Evolutionary conservation across 495 filamentous ascomycete genomes (phyloP), one percentile per base, ranked within the genome.

Genomic region (Daldinia loculata): DNA sequence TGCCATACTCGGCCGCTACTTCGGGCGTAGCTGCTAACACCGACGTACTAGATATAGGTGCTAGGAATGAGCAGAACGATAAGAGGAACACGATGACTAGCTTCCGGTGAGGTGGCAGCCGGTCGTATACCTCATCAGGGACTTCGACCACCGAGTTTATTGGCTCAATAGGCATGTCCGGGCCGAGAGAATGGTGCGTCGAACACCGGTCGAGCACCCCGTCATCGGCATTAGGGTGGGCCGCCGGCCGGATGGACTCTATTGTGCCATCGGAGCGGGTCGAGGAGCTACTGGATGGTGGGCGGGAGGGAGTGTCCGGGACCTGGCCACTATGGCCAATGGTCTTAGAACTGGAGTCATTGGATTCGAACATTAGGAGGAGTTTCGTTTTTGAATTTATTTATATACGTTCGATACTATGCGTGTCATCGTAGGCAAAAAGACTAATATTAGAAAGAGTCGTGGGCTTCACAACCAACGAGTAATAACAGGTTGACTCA

Each of bases 21-120:
- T 93, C 90, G 1, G 90, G 89, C 11, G 89, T 82, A 32, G 89
- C 91, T 7, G 90, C 83, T n/a, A 92, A 78, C 48, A 92, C 89
- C 0, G 88, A 88, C 0, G 90, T 92, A 36, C 85, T 89, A 5
- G 88, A 89, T 7, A 92, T 86, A 0, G 90, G 90, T 15, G 90
- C 87, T 26, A 92, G 80, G 57, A 92, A 91, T 4, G 87, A 84
- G 78, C 88, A 90, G 70, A 88, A 89, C 0, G 89, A 87, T 22
- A 92, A 77, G 3, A 91, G 80, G n/a, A 77, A 78, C 34, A 90
- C 87, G 66, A 92, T 90, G 58, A 88, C 56, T 0, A 82, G 73
- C 69, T 92, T 92, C 60, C 87, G 82, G 4, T 80, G 76, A 7
- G 75, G 77, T 1, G 89, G 82, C 56, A 91, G 84, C 17, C 84